These are phyloP conservation scores for Haplographium delicatum DNA, from an alignment of 495 filamentous ascomycete genomes.

Conservation along the genomic window DNA sequence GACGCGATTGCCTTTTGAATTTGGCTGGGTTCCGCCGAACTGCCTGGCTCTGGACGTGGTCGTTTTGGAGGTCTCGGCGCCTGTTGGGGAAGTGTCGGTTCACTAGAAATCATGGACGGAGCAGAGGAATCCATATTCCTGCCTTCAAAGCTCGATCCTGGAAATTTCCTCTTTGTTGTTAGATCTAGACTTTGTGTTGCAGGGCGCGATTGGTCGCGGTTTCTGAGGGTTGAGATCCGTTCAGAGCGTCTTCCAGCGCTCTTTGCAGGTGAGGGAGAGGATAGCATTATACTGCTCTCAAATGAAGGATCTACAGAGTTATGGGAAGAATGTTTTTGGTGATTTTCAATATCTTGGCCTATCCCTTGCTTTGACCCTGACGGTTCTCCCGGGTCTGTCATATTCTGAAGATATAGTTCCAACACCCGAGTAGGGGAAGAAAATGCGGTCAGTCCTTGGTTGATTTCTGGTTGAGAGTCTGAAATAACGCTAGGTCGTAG, in stretches of 20 bases:
- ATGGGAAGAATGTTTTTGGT: too few relatives aligned
- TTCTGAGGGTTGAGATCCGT: background rate
- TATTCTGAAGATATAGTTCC: constrained; percentile 16
- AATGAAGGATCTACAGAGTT: too few relatives aligned
- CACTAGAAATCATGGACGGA: background rate
- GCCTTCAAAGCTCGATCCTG: background rate
- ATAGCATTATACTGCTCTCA: background rate
- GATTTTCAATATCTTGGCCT: too few relatives aligned
- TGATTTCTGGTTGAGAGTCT: constrained; percentile 39
- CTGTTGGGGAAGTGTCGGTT: background rate
- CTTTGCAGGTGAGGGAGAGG: constrained; percentile 1
- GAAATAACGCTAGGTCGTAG: constrained; percentile 43
- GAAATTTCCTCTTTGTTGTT: constrained; percentile 2
- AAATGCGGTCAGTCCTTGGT: constrained; percentile 7
- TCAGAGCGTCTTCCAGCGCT: background rate
- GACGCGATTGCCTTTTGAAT: background rate
- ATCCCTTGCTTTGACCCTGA: too few relatives aligned
- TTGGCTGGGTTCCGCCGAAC: background rate
- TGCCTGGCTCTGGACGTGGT: background rate
- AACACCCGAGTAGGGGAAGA: constrained; percentile 27
- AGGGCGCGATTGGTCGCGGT: background rate
- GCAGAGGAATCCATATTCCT: background rate
- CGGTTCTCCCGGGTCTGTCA: constrained; percentile 5
- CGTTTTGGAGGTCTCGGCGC: background rate
- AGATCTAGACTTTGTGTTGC: background rate